Conservation (phyloP, 2,329 filamentous ascomycete species). For the Aspergillus fischeri region DNA sequence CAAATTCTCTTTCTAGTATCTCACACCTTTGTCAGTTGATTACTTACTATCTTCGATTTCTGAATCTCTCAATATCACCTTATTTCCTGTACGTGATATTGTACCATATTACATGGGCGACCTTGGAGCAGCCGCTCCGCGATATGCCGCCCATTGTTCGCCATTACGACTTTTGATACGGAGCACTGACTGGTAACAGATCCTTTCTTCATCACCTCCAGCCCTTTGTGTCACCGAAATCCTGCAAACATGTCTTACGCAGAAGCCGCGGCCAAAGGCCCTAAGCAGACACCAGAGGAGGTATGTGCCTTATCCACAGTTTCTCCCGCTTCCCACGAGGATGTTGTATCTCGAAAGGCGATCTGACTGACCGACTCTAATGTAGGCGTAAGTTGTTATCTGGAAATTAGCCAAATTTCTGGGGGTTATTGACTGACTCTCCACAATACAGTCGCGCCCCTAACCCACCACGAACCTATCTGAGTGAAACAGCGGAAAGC, state of each 20-base stretch:
- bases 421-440: background rate
- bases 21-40: background rate
- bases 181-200: background rate
- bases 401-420: background rate
- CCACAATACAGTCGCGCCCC: conserved; percentile 37
- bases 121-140: background rate
- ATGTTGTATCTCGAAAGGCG: background rate
- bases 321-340: background rate
- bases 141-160: background rate
- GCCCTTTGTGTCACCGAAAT: background rate
- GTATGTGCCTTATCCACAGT: conserved; percentile 27
- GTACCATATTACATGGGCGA: background rate
- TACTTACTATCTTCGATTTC: background rate
- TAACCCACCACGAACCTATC: conserved; percentile 34
- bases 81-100: background rate
- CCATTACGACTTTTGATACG: background rate
- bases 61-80: background rate
- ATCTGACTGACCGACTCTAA: conserved; percentile 8
- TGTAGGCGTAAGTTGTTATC: conserved; percentile 35
- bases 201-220: background rate
- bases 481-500: conserved; percentile 35
- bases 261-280: conserved; percentile 44
- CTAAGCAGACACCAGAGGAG: conserved; percentile 46
- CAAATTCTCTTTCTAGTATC: background rate
- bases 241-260: conserved; percentile 45